Base-by-base conservation (phyloP, 306 rosid species). In the Senna tora region DNA sequence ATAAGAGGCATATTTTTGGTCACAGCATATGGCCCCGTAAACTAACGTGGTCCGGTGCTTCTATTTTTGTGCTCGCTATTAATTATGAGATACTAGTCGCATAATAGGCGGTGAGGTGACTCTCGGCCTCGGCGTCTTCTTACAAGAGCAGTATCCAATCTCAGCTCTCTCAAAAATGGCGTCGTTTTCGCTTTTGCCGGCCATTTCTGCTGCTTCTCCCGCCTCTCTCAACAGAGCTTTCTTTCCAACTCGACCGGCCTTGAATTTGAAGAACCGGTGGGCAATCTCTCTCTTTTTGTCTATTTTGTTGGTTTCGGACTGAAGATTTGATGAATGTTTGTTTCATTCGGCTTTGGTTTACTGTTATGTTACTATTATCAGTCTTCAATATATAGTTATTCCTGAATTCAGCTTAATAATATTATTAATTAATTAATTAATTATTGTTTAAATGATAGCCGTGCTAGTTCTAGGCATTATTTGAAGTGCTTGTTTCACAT, bases 201-300 rank as follows among this genome's bases (percentile, higher is more conserved):
- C 85, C 33, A 45, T 84, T 57, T 80, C 85, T 21, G 38, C 84
- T 21, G 32, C 81, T 17, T 83, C 87, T 34, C 75, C 86, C 58
- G 49, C 49, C 64, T 49, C 83, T 64, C 74, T 76, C 58, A 67
- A 42, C 33, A 77, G 67, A 58, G 80, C 85, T 12, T 54, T 77
- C 72, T 49, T 77, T 38, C 79, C 73, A 25, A 1, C 84, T 43
- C 88, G 80, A 43, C 68, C 87, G 51, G 12, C 67, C 71, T 76
- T 86, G 32, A 86, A 78, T 59, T 75, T 69, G 57, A 87, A 76
- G 34, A 83, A 60, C 75, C 86, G 92, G 94, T 89, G 54, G 4
- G 75, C 75, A 60, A 6, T 65, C 74, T 75, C 56, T 50, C 79
- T 33, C 66, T 12, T 39, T 30, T 54, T 55, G 4, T 1, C 17